Base-by-base conservation (phyloP, 2,329 filamentous ascomycete species). In the Cordyceps militaris region DNA sequence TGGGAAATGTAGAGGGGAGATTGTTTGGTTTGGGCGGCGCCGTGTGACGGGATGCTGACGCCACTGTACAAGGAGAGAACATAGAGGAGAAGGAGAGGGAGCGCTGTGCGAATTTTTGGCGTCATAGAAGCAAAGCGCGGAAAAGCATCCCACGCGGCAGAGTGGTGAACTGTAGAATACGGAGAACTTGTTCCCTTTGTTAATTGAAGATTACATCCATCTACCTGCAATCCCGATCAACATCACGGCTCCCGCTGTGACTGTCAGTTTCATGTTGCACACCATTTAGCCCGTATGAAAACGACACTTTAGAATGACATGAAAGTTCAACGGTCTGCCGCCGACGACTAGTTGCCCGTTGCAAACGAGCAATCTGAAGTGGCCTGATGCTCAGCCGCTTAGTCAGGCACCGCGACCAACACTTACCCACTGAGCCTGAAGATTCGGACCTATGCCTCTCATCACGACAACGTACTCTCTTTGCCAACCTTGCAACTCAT, bases 111-210 rank as follows among this genome's bases (percentile, higher is more conserved):
- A 44, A 62, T 62, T 60, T 59, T 42, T 62, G 60, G 64, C 50
- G 42, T 56, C 57, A 61, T 64, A 60, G 58, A 61, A 43, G 36
- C 14, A 50, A 34, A 36, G 50, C 58, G 38, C 52, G 58, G 58
- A 49, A 49, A 66, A 61, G 59, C 28, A 63, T 63, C 61, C 58
- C 60, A 62, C 49, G 56, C 49, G 49, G 60, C 56, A 50, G 61
- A 34, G 56, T 54, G 56, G 56, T 40, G 49, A 46, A 23, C 65
- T 76, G 74, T 76, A 77, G 73, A 76, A 70, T 73, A 75, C 65
- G 66, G 66, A 67, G 66, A 67, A 65, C 21, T 44, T 64, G 48
- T 67, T 66, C 65, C 66, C 65, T 63, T 66, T 71, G 66, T 72
- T 64, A 67, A 71, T 68, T 69, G 63, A 67, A 63, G 67, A 65